Evolutionary conservation across 495 filamentous ascomycete genomes (phyloP).

Genomic region (Daldinia vernicosa): DNA sequence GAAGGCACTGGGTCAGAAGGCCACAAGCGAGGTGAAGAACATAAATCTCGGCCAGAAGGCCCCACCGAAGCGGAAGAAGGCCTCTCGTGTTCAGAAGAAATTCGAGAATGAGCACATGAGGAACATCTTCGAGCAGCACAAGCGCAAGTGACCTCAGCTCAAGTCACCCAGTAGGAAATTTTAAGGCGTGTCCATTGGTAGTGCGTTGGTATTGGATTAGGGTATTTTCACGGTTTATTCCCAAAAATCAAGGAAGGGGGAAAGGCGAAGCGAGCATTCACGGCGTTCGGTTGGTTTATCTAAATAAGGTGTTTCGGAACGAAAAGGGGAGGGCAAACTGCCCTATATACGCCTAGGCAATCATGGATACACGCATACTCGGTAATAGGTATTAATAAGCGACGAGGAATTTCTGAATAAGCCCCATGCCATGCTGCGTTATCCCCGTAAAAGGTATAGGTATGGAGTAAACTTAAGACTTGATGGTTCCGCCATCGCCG

Average conservation of each 20-base stretch:
- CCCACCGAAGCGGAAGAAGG: slow-evolving; percentile 75
- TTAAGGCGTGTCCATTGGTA: neutral
- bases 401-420: neutral
- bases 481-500: slow-evolving; percentile 4
- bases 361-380: neutral
- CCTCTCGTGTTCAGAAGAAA: slow-evolving; percentile 72
- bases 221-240: neutral
- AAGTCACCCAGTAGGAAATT: neutral
- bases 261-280: slow-evolving; percentile 13
- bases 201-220: neutral
- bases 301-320: slow-evolving; percentile 21
- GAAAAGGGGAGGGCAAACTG: neutral
- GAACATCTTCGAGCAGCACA: slow-evolving; percentile 84
- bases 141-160: slow-evolving; percentile 41
- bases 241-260: neutral
- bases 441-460: slow-evolving; percentile 7
- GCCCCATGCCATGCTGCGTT: no score
- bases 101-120: slow-evolving; percentile 94
- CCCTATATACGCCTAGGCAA: slow-evolving; percentile 6
- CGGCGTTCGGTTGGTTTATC: slow-evolving; percentile 26
- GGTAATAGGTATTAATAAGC: slow-evolving; percentile 4
- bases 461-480: slow-evolving; percentile 9
- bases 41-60: slow-evolving; percentile 67
- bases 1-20: slow-evolving; percentile 75
- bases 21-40: slow-evolving; percentile 75